Base-by-base conservation (phyloP, 1,284 basidiomycete species). In the Cutaneotrichosporon sp. region DNA sequence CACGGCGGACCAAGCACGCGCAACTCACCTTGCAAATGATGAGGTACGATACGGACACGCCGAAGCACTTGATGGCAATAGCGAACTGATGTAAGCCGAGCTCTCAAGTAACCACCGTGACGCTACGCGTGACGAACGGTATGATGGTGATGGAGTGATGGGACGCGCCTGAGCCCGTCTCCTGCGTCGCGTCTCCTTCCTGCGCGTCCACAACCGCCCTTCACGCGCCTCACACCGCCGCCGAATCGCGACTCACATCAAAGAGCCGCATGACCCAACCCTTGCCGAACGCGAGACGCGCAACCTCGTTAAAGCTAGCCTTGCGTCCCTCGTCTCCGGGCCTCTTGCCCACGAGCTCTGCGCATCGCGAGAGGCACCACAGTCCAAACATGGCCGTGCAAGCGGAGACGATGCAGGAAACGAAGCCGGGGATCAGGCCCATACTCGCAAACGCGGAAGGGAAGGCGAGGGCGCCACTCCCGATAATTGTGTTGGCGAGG, bases 11-110 rank as follows among this genome's bases (percentile, higher is more conserved):
- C 5, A 13, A 1, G 14, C 34, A 4, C 21, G 52, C n/a, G 50
- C 65, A 18, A 53, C 76, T 58, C 51, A 89, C 88, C 82, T 97
- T 97, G 81, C 96, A 89, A 70, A 97, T 95, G 73, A 97, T 95
- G 60, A 95, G 84, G 76, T 95, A 96, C 83, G 92, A 96, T 71
- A 97, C 90, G 42, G 91, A 94, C 9, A 99, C 97, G 36, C 97
- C 97, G 76, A 96, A 96, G 79, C 93, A 97, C 78, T 97, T 97
- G 78, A 90, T 89, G 2, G 94, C 95, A 72, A 99, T 97, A 8
- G 96, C 95, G 4, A 89, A 86, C 80, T 99, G 92, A 63, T 65
- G 60, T 69, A 11, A 57, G 36, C 52, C 42, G 6, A 22, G 32
- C 34, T 31, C 8, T n/a, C 31, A 26, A 5, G 49, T 18, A 26